Evolutionary conservation across 352 stramenopile species (phyloP).

Genomic region (Pythium apleroticum): DNA sequence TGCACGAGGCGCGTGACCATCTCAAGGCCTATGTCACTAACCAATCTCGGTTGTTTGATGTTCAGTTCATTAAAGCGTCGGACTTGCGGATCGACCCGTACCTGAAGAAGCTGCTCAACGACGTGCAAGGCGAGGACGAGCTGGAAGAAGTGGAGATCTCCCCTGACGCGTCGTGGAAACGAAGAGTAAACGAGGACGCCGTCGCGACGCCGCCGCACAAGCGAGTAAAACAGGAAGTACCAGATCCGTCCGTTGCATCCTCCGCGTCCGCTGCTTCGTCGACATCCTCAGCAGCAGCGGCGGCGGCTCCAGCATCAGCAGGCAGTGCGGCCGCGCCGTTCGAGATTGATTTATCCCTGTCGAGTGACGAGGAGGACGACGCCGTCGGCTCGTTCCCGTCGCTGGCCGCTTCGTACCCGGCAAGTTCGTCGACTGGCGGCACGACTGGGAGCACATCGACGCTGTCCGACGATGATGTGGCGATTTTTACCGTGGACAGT

Average conservation of each 20-base stretch:
- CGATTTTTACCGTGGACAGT: slow-evolving; percentile 64
- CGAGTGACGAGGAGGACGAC: slow-evolving; percentile 68
- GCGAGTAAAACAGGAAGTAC: slow-evolving; percentile 53
- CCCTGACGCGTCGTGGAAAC: slow-evolving; percentile 80
- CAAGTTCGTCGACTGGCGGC: neutral
- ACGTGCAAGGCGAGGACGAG: slow-evolving; percentile 79
- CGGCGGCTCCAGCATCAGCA: slow-evolving; percentile 1
- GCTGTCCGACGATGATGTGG: slow-evolving; percentile 58
- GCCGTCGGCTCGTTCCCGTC: slow-evolving; percentile 18
- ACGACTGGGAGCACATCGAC: slow-evolving; percentile 29
- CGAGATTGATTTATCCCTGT: slow-evolving; percentile 73
- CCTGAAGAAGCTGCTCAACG: slow-evolving; percentile 86
- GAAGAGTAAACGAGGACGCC: slow-evolving; percentile 51
- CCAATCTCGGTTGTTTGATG: slow-evolving; percentile 5
- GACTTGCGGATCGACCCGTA: slow-evolving; percentile 90
- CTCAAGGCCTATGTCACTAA: slow-evolving; percentile 5
- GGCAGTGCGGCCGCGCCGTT: slow-evolving; percentile 35
- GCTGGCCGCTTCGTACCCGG: slow-evolving; percentile 3
- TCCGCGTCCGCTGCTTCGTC: neutral
- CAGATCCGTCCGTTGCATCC: slow-evolving; percentile 5
- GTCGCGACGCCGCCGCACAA: slow-evolving; percentile 39
- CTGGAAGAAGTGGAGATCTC: slow-evolving; percentile 92
- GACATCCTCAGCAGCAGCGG: neutral
- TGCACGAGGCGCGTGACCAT: neutral
- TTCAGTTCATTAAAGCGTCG: slow-evolving; percentile 83